Conservation (phyloP, 192 early-diverging fungal genomes). For the Rhizophagus sp. region DNA sequence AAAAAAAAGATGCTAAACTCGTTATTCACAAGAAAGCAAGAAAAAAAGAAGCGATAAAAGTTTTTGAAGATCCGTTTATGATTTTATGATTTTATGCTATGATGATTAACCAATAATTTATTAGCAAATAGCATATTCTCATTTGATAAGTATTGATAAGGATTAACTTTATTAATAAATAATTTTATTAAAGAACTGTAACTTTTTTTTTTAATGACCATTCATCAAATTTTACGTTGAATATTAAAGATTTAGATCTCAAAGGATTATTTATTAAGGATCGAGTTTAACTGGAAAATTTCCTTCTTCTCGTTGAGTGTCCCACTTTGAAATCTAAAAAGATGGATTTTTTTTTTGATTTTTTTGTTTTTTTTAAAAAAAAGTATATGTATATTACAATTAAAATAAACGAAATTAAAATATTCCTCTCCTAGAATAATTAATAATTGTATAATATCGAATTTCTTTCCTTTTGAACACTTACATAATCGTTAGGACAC, state of each 20-base stretch:
- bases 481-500: slow-evolving; percentile 94
- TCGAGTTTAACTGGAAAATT: slow-evolving; percentile 50
- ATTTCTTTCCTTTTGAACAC: slow-evolving; percentile 22
- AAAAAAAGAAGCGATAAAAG: not conserved
- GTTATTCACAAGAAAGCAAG: not conserved
- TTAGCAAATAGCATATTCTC: not conserved
- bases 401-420: not conserved
- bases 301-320: slow-evolving; percentile 48
- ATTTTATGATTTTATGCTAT: not conserved
- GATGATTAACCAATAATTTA: not conserved
- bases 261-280: not conserved
- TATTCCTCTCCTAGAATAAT: not conserved
- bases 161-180: not conserved
- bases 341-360: no score
- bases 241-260: no score
- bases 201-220: not conserved
- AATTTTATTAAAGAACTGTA: no score
- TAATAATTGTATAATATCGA: not conserved
- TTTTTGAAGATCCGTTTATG: not conserved
- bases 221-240: not conserved
- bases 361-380: no score
- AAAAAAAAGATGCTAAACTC: not conserved
- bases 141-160: not conserved
- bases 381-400: no score
- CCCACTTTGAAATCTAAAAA: slow-evolving; percentile 49